A percentile compares a stretch with the other conserved stretches of the same genome.
Conservation (phyloP, 768 basidiomycete species). For the Pulveroboletus sp. region DNA sequence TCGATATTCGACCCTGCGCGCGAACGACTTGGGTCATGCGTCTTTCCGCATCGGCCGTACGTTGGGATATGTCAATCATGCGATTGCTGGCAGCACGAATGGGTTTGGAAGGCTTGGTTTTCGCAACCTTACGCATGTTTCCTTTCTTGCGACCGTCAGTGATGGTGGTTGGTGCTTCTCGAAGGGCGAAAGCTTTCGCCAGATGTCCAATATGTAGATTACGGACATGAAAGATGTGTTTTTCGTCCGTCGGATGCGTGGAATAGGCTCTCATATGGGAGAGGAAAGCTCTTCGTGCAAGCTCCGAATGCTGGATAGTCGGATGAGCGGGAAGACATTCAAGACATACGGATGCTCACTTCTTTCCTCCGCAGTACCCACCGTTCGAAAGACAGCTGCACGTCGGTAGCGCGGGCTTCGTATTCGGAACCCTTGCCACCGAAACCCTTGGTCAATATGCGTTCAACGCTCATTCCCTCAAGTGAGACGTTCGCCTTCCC, state of each 20-base stretch:
- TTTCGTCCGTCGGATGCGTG: slow-evolving; percentile 93
- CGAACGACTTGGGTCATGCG: slow-evolving; percentile 87
- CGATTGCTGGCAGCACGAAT: slow-evolving; percentile 17
- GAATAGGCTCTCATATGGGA: slow-evolving; percentile 96
- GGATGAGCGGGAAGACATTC: slow-evolving; percentile 3
- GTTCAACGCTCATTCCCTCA: slow-evolving; percentile 60
- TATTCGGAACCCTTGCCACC: slow-evolving; percentile 79
- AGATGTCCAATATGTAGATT: slow-evolving; percentile 93
- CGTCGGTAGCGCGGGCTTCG: slow-evolving; percentile 89
- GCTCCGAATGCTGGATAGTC: slow-evolving; percentile 56
- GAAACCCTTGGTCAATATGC: slow-evolving; percentile 74
- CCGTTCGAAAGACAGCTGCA: slow-evolving; percentile 90
- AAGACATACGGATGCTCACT: slow-evolving; percentile 41
- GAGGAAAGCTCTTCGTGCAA: slow-evolving; percentile 81
- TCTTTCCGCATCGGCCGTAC: slow-evolving; percentile 57
- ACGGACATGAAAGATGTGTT: slow-evolving; percentile 94
- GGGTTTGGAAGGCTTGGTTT: slow-evolving; percentile 3
- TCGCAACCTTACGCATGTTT: not conserved
- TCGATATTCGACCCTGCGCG: slow-evolving; percentile 74
- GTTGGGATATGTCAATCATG: slow-evolving; percentile 35
- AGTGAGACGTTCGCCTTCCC: slow-evolving; percentile 47
- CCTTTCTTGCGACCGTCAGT: slow-evolving; percentile 23
- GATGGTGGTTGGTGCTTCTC: slow-evolving; percentile 66
- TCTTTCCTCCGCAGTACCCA: slow-evolving; percentile 79
- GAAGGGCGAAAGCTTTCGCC: slow-evolving; percentile 87